Percentiles rank a stretch among this genome's conserved stretches.
phyloP scores from a whole-genome alignment of 1,284 basidiomycete species.

The Cryptococcus maquisensis region DNA sequence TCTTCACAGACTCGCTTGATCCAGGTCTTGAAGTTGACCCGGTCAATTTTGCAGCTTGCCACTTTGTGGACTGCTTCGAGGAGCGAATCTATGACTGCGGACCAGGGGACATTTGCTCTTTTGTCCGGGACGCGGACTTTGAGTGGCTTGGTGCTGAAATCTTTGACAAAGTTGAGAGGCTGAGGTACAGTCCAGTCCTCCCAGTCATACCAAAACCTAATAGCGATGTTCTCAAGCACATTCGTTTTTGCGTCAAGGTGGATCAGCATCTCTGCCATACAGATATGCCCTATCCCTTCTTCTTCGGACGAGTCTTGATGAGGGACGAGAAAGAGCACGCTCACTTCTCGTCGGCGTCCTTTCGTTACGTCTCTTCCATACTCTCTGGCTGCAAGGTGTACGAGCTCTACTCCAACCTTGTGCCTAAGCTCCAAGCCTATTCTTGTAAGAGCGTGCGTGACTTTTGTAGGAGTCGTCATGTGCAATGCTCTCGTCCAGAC shows the following conservation, averaged over 20 bases:
- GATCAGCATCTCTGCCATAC: constrained; percentile 19
- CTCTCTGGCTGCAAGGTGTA: constrained; percentile 18
- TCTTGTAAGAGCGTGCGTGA: constrained; percentile 7
- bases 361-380: not conserved
- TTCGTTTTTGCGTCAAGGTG: not conserved
- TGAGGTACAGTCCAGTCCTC: constrained; percentile 22
- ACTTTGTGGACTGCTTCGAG: not conserved
- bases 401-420: constrained; percentile 16
- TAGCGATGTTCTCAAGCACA: constrained; percentile 8
- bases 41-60: not conserved
- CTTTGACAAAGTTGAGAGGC: not conserved
- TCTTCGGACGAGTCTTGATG: not conserved
- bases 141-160: not conserved
- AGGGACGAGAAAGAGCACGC: constrained; percentile 19
- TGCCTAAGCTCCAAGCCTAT: constrained; percentile 8
- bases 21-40: not conserved
- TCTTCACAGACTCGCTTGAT: constrained; percentile 2
- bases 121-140: constrained; percentile 4
- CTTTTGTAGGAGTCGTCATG: not conserved
- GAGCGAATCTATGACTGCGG: constrained; percentile 2
- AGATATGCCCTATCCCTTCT: constrained; percentile 12
- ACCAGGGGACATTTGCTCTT: constrained; percentile 3
- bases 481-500: constrained; percentile 5
- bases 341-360: constrained; percentile 6
- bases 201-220: constrained; percentile 17